Base-by-base conservation (phyloP, 2,329 filamentous ascomycete genomes). In the Fusarium begoniae region DNA sequence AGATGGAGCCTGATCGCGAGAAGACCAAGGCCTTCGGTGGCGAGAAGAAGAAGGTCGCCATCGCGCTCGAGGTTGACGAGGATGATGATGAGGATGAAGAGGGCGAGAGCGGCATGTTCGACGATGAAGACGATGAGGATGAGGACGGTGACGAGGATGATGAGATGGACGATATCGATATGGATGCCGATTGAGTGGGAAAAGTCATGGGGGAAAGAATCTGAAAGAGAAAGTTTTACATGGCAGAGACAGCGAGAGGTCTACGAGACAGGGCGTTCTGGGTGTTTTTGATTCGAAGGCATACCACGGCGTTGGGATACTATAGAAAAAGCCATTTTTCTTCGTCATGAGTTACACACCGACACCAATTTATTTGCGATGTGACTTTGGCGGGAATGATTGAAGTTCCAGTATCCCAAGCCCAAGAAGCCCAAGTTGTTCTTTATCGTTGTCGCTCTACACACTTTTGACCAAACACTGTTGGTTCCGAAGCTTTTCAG, bases 1-100 rank as follows among this genome's bases (percentile, higher is more conserved):
- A 88, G 81, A 84, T 85, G 74, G 82, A 85, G 76, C 79, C 79
- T 51, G 81, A 82, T 69, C 79, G 80, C 69, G 76, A 78, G 74
- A 79, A 80, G 69, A 79, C 79, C 72, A 82, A 82, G 74, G 82
- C 81, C 9, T 86, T 86, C 76, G 83, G 85, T 64, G 81, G 80
- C 40, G 84, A 86, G 79, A 81, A 84, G 81, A 80, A 80, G 76
- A 79, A 80, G 70, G 77, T 84, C 67, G 80, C 80, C 57, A 80
- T 85, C 57, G 73, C 75, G 53, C 53, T 78, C 18, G 79, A 81
- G 67, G 75, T 79, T 53, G 82, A 84, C 55, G 83, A 80, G 7
- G 79, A 80, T 30, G 78, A 81, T 24, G 78, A 81, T 15, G 78
- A 81, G 20, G 83, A 81, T 22, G 83, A 79, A 11, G 77, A 82